phyloP scores from a whole-genome alignment of 2,329 filamentous ascomycete genomes.

The Orbilia ellipsospora region DNA sequence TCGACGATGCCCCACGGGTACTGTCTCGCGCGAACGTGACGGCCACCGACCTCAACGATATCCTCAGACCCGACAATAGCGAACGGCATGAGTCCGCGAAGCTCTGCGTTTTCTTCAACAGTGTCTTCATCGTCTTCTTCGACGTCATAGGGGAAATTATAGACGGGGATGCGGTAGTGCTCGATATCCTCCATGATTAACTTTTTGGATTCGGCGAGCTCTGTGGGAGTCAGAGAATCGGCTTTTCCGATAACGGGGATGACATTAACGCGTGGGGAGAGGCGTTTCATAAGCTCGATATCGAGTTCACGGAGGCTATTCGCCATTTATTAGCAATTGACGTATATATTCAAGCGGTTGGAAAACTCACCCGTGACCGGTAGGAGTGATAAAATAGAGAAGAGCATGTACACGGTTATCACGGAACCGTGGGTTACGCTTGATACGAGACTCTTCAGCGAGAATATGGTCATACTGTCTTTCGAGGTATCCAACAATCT shows the following conservation, averaged over 20 bases:
- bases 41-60: slow-evolving; percentile 89
- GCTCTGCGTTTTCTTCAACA: slow-evolving; percentile 97
- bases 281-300: slow-evolving; percentile 99
- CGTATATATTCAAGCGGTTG: slow-evolving; percentile 13
- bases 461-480: slow-evolving; percentile 99
- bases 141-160: slow-evolving; percentile 99
- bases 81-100: slow-evolving; percentile 97
- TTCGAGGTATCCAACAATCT: slow-evolving; percentile 98
- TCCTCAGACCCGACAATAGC: slow-evolving; percentile 99
- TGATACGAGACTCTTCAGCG: slow-evolving; percentile 99
- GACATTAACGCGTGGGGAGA: slow-evolving; percentile 97
- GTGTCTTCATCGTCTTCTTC: slow-evolving; percentile 99
- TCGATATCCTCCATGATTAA: slow-evolving; percentile 99
- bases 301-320: slow-evolving; percentile 93
- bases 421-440: slow-evolving; percentile 99
- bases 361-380: slow-evolving; percentile 80
- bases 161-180: slow-evolving; percentile 98
- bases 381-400: slow-evolving; percentile 99
- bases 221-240: slow-evolving; percentile 93
- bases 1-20: slow-evolving; percentile 99
- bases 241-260: slow-evolving; percentile 99
- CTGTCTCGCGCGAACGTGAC: slow-evolving; percentile 91
- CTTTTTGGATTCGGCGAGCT: slow-evolving; percentile 99
- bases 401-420: slow-evolving; percentile 98
- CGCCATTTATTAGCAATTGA: background rate